Evolutionary conservation across 768 basidiomycete genomes (phyloP).

Genomic region (Amanita phalloides): DNA sequence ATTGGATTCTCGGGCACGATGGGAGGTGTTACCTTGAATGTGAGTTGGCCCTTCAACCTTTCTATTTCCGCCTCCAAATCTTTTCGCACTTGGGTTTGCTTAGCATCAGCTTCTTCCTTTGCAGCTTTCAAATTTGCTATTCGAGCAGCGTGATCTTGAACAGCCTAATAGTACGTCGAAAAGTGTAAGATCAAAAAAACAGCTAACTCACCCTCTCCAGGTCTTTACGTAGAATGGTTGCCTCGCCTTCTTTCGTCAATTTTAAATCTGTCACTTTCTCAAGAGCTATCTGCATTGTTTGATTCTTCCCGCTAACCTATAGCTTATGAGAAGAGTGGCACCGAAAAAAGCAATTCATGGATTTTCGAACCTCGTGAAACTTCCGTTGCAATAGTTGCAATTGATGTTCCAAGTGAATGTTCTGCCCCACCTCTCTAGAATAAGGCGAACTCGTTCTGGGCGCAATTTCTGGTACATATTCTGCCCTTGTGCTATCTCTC

Average conservation of each 20-base stretch:
- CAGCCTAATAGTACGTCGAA: slow-evolving; percentile 26
- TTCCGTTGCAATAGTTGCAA: slow-evolving; percentile 20
- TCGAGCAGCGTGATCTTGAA: slow-evolving; percentile 48
- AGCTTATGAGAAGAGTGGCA: background rate
- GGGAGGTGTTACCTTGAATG: slow-evolving; percentile 44
- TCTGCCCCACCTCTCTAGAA: background rate
- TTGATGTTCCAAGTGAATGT: slow-evolving; percentile 12
- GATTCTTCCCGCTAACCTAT: slow-evolving; percentile 43
- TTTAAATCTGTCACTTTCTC: slow-evolving; percentile 39
- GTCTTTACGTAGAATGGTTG: slow-evolving; percentile 50
- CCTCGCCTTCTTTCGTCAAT: slow-evolving; percentile 61
- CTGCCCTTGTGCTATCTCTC: background rate
- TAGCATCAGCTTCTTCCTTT: slow-evolving; percentile 51
- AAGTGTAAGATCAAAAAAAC: background rate
- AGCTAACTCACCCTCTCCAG: slow-evolving; percentile 46
- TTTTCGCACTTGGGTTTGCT: slow-evolving; percentile 43
- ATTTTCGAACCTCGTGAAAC: slow-evolving; percentile 2
- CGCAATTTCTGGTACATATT: background rate
- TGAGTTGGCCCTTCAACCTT: slow-evolving; percentile 53
- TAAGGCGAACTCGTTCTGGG: background rate
- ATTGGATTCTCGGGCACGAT: slow-evolving; percentile 3
- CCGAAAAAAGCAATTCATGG: background rate
- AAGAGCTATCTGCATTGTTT: slow-evolving; percentile 31
- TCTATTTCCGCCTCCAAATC: slow-evolving; percentile 61
- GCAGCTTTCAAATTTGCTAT: slow-evolving; percentile 44